phyloP scores from a whole-genome alignment of 768 basidiomycete genomes.

The Strobilomyces dryophilus region DNA sequence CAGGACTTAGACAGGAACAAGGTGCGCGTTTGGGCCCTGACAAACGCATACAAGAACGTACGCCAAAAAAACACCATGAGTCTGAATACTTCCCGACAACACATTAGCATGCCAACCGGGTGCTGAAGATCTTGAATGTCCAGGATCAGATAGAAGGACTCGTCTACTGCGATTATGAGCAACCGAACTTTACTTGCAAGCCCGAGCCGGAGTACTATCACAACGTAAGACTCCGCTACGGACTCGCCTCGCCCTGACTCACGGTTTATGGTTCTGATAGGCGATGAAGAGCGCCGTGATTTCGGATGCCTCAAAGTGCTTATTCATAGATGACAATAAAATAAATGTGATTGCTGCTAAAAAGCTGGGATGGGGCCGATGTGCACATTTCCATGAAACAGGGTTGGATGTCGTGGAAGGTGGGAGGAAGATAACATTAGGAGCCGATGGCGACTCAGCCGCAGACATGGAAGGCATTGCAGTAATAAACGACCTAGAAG shows the following conservation, averaged over 20 bases:
- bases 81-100: constrained; percentile 3
- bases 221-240: constrained; percentile 38
- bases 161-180: constrained; percentile 73
- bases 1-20: constrained; percentile 76
- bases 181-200: constrained; percentile 71
- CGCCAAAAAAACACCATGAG: constrained; percentile 23
- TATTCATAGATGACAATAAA: constrained; percentile 77
- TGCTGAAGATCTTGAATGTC: constrained; percentile 68
- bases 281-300: constrained; percentile 62
- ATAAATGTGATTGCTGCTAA: constrained; percentile 66
- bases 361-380: constrained; percentile 64
- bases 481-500: constrained; percentile 55
- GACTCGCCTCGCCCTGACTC: not conserved
- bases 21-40: constrained; percentile 79
- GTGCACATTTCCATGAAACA: constrained; percentile 73
- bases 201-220: constrained; percentile 72
- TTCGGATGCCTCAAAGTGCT: constrained; percentile 63
- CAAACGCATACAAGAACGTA: constrained; percentile 79
- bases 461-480: constrained; percentile 43
- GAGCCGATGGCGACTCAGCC: constrained; percentile 33
- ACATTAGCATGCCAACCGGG: constrained; percentile 73
- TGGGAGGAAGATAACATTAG: constrained; percentile 46
- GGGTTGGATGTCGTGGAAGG: constrained; percentile 63
- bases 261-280: constrained; percentile 30
- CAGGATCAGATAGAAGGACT: constrained; percentile 71